Conservation (phyloP, 495 filamentous ascomycete genomes). For the Aspergillus sparsus region DNA sequence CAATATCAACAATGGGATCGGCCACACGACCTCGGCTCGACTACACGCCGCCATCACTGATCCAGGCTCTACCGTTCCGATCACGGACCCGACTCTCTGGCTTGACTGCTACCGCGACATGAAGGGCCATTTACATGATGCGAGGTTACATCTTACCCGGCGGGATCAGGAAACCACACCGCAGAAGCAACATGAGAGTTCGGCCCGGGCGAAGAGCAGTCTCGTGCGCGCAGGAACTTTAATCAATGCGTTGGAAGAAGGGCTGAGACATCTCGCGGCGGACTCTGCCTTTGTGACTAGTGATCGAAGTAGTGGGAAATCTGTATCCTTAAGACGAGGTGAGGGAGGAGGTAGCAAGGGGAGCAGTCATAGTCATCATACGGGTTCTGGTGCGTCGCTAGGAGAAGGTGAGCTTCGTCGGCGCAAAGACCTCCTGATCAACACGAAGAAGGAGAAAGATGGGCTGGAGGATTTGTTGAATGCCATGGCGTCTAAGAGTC, state of each 20-base stretch:
- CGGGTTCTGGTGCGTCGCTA: conserved; percentile 39
- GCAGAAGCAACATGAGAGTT: conserved; percentile 73
- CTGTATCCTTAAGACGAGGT: conserved; percentile 1
- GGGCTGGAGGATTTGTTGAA: conserved; percentile 79
- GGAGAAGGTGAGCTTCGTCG: conserved; percentile 88
- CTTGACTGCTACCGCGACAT: conserved; percentile 81
- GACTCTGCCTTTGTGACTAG: not conserved
- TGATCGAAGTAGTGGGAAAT: not conserved
- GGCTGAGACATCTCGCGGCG: conserved; percentile 54
- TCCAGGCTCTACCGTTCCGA: conserved; percentile 47
- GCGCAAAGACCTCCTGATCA: conserved; percentile 73
- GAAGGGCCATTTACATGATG: conserved; percentile 80
- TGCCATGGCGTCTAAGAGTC: conserved; percentile 64
- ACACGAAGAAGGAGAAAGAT: conserved; percentile 80
- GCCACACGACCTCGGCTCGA: conserved; percentile 33
- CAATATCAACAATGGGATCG: conserved; percentile 45
- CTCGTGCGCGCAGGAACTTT: conserved; percentile 73
- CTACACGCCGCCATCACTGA: conserved; percentile 47
- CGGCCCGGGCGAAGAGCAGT: conserved; percentile 76
- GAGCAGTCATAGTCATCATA: conserved; percentile 1
- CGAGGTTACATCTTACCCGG: conserved; percentile 68
- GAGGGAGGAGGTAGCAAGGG: conserved; percentile 1
- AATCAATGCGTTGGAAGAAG: conserved; percentile 67
- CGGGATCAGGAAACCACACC: conserved; percentile 72
- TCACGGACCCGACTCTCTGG: conserved; percentile 81